phyloP scores from a whole-genome alignment of 768 basidiomycete species.

The Phanerochaete carnosa region DNA sequence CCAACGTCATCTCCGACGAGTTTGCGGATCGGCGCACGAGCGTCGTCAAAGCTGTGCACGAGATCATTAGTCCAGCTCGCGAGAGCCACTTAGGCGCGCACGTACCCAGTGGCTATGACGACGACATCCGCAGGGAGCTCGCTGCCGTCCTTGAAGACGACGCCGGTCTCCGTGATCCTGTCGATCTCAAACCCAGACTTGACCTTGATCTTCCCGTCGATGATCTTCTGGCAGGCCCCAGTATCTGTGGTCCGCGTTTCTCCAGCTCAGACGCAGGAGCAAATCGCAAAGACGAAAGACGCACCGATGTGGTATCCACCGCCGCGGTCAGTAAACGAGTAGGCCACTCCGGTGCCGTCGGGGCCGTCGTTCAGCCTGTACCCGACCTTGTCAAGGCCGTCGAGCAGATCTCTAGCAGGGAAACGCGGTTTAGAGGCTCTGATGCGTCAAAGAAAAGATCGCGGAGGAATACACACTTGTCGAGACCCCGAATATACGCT shows the following conservation, averaged over 20 bases:
- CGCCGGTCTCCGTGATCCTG: constrained; percentile 25
- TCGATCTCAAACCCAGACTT: not conserved
- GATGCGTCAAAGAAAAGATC: no score
- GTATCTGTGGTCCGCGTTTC: not conserved
- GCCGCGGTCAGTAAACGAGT: not conserved
- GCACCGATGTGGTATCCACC: constrained; percentile 5
- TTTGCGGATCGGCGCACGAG: constrained; percentile 3
- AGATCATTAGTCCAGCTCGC: not conserved
- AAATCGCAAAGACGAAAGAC: constrained; percentile 24
- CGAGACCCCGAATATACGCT: constrained; percentile 30
- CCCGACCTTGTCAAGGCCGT: constrained; percentile 53
- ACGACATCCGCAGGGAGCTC: constrained; percentile 6
- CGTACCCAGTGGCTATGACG: not conserved
- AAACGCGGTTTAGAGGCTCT: no score
- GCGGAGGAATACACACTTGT: no score
- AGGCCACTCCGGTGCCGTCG: constrained; percentile 48
- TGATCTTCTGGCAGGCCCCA: not conserved
- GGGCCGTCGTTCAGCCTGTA: constrained; percentile 52
- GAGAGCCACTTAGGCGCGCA: not conserved
- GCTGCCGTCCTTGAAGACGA: constrained; percentile 20
- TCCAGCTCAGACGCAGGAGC: not conserved
- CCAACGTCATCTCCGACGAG: constrained; percentile 47
- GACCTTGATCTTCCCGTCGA: no score
- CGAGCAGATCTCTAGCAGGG: constrained; percentile 37
- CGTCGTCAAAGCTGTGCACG: constrained; percentile 10